Evolutionary conservation across 371 early-diverging fungal species (phyloP), one percentile per base, ranked within the genome.

Genomic region (Mucor sp.): DNA sequence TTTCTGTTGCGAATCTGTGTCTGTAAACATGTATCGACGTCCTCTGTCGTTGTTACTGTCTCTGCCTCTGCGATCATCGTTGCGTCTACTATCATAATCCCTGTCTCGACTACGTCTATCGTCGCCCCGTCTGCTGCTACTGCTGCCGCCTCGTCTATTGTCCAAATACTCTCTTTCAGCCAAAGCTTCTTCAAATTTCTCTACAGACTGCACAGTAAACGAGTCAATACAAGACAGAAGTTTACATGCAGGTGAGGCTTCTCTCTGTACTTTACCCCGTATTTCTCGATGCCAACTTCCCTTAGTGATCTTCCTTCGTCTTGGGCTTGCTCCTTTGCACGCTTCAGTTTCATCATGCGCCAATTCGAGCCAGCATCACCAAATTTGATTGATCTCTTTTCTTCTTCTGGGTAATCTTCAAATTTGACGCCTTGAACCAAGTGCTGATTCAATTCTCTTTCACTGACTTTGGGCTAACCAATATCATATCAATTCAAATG

Each of bases 291-390:
- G 0, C 90, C 94, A 25, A 93, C 88, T 62, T 91, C 88, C 48
- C 89, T 80, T 14, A 91, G 62, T 0, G 86, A 59, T 27, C 88
- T 77, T 0, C 82, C 84, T 62, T 92, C 90, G 56, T 90, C 90
- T 53, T 87, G 84, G 0, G 94, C 91, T 37, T 87, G 86, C 58
- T 93, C 93, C 70, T 80, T 79, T 33, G 89, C 83, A 35, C 91
- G 83, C 65, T 84, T 85, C 47, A 94, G 77, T 60, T 93, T 93
- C 73, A 89, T 89, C 93, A 93, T 94, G 57, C 94, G 80, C 95
- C 95, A 94, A 15, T 70, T 85, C 0, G 92, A 89, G 1, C 93
- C 93, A 3, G 85, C 83, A 67, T 94, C 95, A 0, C 95, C 95
- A 85, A 73, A 85, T 59, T 73, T 62, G 50, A 76, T 67, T 0